Base-by-base conservation (phyloP, 345 rosid genomes). In the Lepidium aucheri region DNA sequence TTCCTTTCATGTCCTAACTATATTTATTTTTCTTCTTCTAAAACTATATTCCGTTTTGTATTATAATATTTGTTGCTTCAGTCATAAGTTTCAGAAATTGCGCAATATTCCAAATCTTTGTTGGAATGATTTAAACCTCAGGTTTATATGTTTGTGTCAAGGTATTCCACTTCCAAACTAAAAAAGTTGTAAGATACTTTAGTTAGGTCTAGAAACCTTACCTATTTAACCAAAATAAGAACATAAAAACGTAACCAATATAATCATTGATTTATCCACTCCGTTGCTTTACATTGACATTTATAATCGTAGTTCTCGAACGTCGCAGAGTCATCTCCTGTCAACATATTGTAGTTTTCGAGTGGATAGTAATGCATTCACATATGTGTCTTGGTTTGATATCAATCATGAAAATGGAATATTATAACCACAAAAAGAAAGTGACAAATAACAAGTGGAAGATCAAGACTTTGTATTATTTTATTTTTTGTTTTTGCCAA, bases 361-460 rank as follows among this genome's bases (percentile, higher is more conserved):
- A 68, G 66, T 68, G 43, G 51, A 68, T 58, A 39, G 42, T 13
- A 17, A 38, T 39, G 41, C 49, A 68, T 57, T 12, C 47, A 9
- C 52, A 13, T 34, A 36, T 51, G 9, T 13, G 38, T 51, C 3
- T 60, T 43, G 60, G 61, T 51, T 60, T 34, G 10, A 28, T 33
- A 60, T 61, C 52, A 24, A 69, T 54, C 68, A 52, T 52, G 34
- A 17, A 69, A 42, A 42, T 22, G 46, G 54, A 69, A 35, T 69
- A 43, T 69, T 15, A 60, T 33, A 40, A 69, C 32, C 60, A 24
- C 39, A 69, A 51, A 34, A 13, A 38, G 45, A 42, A 52, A 52
- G 54, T 50, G 60, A 60, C 73, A 69, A 41, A 14, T 30, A 26
- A 51, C 65, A 38, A 68, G 67, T 69, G 73, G 73, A 69, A 49